Base-by-base conservation (phyloP, 139 green algal species). In the Pseudopediastrum boryanum region DNA sequence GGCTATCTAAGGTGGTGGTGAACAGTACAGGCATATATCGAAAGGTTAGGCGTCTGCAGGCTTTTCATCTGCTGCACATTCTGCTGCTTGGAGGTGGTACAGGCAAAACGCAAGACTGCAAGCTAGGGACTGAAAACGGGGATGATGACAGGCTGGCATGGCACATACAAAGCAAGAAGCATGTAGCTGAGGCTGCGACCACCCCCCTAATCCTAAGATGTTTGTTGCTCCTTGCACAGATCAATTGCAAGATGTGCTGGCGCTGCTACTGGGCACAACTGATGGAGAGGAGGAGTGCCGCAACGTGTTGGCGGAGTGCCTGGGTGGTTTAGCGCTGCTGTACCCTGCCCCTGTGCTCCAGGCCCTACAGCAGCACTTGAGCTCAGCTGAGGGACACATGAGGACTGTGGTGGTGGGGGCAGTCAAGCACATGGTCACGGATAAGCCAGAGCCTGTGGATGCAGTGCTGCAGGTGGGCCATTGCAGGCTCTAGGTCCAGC, bases 231-330 rank as follows among this genome's bases (percentile, higher is more conserved):
- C n/a, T n/a, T n/a, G 23, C 66, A 29, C 69, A 61, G 71, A 36
- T 8, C 42, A 80, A 65, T 21, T 59, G 9, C 84, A 92, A 64
- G 39, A 82, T 81, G 85, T 93, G 38, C 82, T 96, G 70, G 70
- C 76, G 6, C 83, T 98, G 86, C 86, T 98, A 74, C 88, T 98
- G 63, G 61, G 69, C 35, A 79, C 74, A 52, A 87, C 75, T 43
- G 88, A 78, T 48, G 88, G 51, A 35, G 92, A 98, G 81, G 94
- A 97, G 89, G 96, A 96, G 89, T 97, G 85, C 89, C 80, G 92
- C 41, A 93, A 88, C 44, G 92, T 97, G 29, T 91, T 98, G n/a
- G 90, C 95, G 6, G 96, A 99, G 85, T 99, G 96, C 89, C 85
- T 97, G 51, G 96, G 94, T 31, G 87, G 90, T 42, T 84, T 98